Conservation (phyloP, 495 filamentous ascomycete genomes). For the Aspergillus sclerotiicarbonarius region DNA sequence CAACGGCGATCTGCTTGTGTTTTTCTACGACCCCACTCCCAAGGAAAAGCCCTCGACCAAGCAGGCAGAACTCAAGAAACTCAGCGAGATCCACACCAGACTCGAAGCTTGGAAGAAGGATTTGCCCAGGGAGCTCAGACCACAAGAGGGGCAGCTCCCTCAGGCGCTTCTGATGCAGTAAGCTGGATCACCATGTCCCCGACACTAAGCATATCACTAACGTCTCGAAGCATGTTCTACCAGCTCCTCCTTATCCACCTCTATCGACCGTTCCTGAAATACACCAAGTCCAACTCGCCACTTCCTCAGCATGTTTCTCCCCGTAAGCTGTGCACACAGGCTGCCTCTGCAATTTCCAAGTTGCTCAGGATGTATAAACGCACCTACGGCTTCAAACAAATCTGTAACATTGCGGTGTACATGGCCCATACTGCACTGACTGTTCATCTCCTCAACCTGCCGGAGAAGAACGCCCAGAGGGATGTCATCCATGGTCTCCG, state of each 20-base stretch:
- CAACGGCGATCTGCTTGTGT: conserved; percentile 81
- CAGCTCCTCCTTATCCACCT: conserved; percentile 95
- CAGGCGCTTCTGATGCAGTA: conserved; percentile 94
- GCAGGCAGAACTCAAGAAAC: conserved; percentile 85
- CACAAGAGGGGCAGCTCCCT: conserved; percentile 84
- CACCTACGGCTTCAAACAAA: conserved; percentile 83
- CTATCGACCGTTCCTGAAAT: conserved; percentile 94
- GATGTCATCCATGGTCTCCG: conserved; percentile 90
- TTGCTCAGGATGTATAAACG: conserved; percentile 90
- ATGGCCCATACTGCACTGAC: conserved; percentile 92
- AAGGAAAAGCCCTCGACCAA: conserved; percentile 58
- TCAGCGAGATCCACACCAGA: conserved; percentile 85
- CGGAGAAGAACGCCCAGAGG: conserved; percentile 80
- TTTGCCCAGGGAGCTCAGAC: conserved; percentile 81
- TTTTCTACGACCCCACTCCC: conserved; percentile 83
- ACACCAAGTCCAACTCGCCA: conserved; percentile 74
- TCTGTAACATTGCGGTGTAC: conserved; percentile 94
- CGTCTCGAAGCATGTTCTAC: conserved; percentile 79
- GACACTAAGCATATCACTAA: conserved; percentile 26
- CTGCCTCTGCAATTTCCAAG: conserved; percentile 85
- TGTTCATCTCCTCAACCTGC: conserved; percentile 89
- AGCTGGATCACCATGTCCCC: conserved; percentile 32
- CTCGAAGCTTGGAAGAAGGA: conserved; percentile 90
- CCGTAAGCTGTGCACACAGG: conserved; percentile 83
- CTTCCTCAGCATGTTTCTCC: conserved; percentile 87